Evolutionary conservation across 805 yeast species (phyloP).

Genomic region (Spathaspora boniae): DNA sequence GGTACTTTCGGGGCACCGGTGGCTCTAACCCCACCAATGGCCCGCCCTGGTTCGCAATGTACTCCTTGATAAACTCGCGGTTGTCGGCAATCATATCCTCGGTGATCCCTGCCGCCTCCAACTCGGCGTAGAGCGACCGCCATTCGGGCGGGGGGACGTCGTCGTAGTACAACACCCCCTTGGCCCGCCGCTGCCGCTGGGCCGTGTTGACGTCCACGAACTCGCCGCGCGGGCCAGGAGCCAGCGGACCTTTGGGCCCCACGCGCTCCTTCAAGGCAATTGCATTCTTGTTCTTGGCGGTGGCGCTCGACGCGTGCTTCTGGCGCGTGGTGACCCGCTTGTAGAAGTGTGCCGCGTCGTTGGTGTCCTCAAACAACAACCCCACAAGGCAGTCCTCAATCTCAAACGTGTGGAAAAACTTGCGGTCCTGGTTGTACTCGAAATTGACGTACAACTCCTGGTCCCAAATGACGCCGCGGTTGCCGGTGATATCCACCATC

Average conservation of each 20-base stretch:
- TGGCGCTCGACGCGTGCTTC: conserved; percentile 84
- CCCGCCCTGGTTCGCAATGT: conserved; percentile 70
- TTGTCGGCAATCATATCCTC: conserved; percentile 90
- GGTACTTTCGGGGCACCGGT: conserved; percentile 65
- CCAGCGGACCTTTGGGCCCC: conserved; percentile 18
- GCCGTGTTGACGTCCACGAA: conserved; percentile 44
- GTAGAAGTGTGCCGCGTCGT: conserved; percentile 81
- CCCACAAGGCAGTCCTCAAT: conserved; percentile 88
- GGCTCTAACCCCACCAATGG: conserved; percentile 82
- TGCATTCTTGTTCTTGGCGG: conserved; percentile 83
- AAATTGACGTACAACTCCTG: conserved; percentile 90
- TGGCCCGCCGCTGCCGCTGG: conserved; percentile 53
- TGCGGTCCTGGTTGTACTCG: conserved; percentile 87
- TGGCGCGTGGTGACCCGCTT: conserved; percentile 72
- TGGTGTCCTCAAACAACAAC: conserved; percentile 80
- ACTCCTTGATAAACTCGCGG: conserved; percentile 75
- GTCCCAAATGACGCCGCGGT: conserved; percentile 92
- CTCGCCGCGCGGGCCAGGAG: conserved; percentile 68
- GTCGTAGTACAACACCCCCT: conserved; percentile 68
- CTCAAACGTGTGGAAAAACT: conserved; percentile 94
- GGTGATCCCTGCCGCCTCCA: conserved; percentile 74
- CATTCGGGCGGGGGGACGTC: conserved; percentile 82
- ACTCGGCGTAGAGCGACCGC: conserved; percentile 68
- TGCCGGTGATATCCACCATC: conserved; percentile 78
- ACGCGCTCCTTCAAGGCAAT: conserved; percentile 62